Percentiles rank a stretch among this genome's conserved stretches.
Evolutionary conservation across 2,329 filamentous ascomycete species (phyloP).

Genomic region (Ascochyta koolunga): DNA sequence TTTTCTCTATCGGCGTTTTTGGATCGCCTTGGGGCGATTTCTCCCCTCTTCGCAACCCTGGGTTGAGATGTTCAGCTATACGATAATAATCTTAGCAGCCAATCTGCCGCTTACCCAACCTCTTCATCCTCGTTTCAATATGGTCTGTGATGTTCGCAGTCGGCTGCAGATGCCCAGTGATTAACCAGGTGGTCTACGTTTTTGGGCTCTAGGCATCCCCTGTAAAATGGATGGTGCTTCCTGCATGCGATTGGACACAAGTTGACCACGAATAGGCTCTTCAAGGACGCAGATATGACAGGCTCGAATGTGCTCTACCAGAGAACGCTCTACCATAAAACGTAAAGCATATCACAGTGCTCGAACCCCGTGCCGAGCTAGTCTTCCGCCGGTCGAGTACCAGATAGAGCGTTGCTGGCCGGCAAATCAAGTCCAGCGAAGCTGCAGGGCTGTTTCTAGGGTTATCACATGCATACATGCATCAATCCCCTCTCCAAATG

Average conservation of each 20-base stretch:
- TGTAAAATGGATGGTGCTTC: no score
- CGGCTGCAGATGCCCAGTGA: background rate
- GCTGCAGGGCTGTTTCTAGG: background rate
- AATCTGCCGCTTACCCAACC: background rate
- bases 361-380: background rate
- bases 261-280: background rate
- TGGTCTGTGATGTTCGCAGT: background rate
- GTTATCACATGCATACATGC: background rate
- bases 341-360: background rate
- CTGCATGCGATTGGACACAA: no score
- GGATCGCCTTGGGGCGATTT: conserved; percentile 19
- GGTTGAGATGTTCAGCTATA: conserved; percentile 16
- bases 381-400: background rate
- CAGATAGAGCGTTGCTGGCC: background rate
- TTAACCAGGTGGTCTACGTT: no score
- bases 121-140: background rate
- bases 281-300: background rate
- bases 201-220: no score
- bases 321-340: background rate
- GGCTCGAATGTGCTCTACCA: background rate
- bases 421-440: background rate
- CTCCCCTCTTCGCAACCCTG: conserved; percentile 10
- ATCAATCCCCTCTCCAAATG: background rate
- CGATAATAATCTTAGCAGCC: conserved; percentile 26
- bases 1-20: conserved; percentile 18